Percentiles rank a stretch among this genome's conserved stretches.
phyloP scores from a whole-genome alignment of 2,329 filamentous ascomycete genomes.

The Harringtonia aguacate region DNA sequence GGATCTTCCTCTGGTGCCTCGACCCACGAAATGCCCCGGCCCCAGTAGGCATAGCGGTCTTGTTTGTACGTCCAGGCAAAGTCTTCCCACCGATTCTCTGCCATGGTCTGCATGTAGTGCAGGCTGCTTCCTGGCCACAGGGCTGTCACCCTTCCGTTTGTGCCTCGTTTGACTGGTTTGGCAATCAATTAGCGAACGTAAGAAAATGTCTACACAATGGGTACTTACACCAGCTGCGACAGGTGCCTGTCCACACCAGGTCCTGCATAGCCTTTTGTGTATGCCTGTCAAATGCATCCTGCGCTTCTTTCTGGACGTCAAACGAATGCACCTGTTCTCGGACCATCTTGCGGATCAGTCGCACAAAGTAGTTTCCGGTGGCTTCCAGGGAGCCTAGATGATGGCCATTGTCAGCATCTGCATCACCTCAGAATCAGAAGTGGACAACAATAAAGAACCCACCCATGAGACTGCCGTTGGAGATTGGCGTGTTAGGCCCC shows the following conservation, averaged over 20 bases:
- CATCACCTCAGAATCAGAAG: background rate
- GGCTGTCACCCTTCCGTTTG: constrained; percentile 27
- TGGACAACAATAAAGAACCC: background rate
- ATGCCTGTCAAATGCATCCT: constrained; percentile 33
- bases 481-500: constrained; percentile 3
- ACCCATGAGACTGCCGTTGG: constrained; percentile 1
- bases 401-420: background rate
- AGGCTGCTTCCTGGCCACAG: constrained; percentile 31
- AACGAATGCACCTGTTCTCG: constrained; percentile 13
- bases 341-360: constrained; percentile 15
- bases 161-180: constrained; percentile 8
- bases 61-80: constrained; percentile 14
- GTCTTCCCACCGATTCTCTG: constrained; percentile 16
- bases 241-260: constrained; percentile 29
- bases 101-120: constrained; percentile 32
- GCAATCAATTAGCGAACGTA: constrained; percentile 34
- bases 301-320: constrained; percentile 18
- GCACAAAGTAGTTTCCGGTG: constrained; percentile 17
- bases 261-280: constrained; percentile 29
- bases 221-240: background rate
- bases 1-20: constrained; percentile 4
- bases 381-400: constrained; percentile 14
- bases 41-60: constrained; percentile 15
- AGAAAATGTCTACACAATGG: constrained; percentile 1
- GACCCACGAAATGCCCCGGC: constrained; percentile 13